Conservation (phyloP, 208 protist genomes). For the Leishmania arabica region DNA sequence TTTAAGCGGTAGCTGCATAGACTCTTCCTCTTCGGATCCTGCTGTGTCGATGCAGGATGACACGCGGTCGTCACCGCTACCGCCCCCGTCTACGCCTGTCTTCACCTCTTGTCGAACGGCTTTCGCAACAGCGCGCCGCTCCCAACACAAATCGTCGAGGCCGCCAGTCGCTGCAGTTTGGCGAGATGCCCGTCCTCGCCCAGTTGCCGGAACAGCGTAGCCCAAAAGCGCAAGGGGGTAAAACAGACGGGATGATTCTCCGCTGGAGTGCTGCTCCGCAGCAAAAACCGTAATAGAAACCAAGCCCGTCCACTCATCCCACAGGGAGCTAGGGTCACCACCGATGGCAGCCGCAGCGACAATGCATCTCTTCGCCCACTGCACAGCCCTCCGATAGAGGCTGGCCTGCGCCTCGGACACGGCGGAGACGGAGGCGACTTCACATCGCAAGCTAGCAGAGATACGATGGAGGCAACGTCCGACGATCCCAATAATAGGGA, state of each 20-base stretch:
- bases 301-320: conserved; percentile 12
- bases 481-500: background rate
- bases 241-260: background rate
- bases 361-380: conserved; percentile 10
- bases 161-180: conserved; percentile 5
- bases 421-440: background rate
- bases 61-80: background rate
- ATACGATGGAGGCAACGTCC: conserved; percentile 14
- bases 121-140: conserved; percentile 15
- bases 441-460: background rate
- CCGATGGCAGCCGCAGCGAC: background rate
- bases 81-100: too few species aligned
- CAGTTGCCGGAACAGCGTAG: conserved; percentile 5
- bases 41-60: background rate
- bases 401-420: background rate
- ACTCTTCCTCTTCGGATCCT: background rate
- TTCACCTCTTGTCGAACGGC: background rate
- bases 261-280: background rate
- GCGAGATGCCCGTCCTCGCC: background rate
- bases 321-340: conserved; percentile 7
- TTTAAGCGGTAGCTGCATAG: background rate
- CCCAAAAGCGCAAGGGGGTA: conserved; percentile 1
- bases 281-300: background rate
- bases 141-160: conserved; percentile 19
- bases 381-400: conserved; percentile 5